A percentile compares a stretch with the other conserved stretches of the same genome.
Evolutionary conservation across 352 stramenopile genomes (phyloP).

Genomic region (Phytopythium chamaehyphon): DNA sequence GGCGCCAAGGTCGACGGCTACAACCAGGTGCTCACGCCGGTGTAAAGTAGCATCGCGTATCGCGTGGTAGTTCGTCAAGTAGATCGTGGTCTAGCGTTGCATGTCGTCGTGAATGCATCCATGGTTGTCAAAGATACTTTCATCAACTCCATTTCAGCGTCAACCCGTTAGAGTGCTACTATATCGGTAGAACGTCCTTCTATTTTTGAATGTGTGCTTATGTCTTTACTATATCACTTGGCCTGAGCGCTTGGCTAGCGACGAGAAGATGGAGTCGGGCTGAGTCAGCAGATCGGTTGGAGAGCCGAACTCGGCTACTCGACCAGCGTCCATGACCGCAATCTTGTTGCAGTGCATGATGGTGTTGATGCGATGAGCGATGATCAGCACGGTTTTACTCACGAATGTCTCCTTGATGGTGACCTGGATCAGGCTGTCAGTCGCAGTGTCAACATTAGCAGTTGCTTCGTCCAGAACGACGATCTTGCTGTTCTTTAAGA

Average conservation of each 20-base stretch:
- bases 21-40: neutral
- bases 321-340: constrained; percentile 84
- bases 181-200: too few relatives aligned
- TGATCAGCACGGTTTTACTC: constrained; percentile 89
- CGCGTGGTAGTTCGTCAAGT: too few relatives aligned
- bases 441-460: constrained; percentile 80
- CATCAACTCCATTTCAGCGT: too few relatives aligned
- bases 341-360: constrained; percentile 93
- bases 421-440: constrained; percentile 53
- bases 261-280: constrained; percentile 69
- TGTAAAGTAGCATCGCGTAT: too few relatives aligned
- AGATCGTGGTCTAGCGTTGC: too few relatives aligned
- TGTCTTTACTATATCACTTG: too few relatives aligned
- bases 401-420: constrained; percentile 90
- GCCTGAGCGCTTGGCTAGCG: constrained; percentile 25
- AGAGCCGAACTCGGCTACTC: constrained; percentile 89
- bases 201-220: too few relatives aligned
- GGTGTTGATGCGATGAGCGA: constrained; percentile 93
- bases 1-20: constrained; percentile 1
- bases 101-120: too few relatives aligned
- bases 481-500: constrained; percentile 86
- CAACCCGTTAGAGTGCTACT: too few relatives aligned
- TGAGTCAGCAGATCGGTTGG: constrained; percentile 71
- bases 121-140: too few relatives aligned
- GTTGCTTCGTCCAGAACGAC: constrained; percentile 96